Base-by-base conservation (phyloP, 768 basidiomycete species). In the Suillus subaureus region DNA sequence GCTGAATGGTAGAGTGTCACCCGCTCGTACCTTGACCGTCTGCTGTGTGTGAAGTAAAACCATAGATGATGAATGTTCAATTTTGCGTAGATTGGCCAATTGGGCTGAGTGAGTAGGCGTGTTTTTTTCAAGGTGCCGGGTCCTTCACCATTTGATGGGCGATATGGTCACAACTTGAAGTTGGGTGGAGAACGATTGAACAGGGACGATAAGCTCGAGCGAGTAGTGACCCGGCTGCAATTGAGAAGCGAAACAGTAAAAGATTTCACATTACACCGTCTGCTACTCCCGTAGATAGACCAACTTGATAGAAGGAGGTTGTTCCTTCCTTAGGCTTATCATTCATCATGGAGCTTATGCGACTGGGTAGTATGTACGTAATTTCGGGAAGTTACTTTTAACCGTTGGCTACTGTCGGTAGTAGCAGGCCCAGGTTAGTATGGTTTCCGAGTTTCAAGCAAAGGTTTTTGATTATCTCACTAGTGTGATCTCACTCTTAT, bases 1-100 rank as follows among this genome's bases (percentile, higher is more conserved):
- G 16, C 37, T 35, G 13, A 5, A 58, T n/a, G 8, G 5, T 21
- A 23, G 15, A n/a, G n/a, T 12, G 4, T 37, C 23, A 12, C 26
- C 5, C 9, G 16, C 23, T 64, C 66, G n/a, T 55, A 67, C 66
- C 40, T 64, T 67, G 42, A 65, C 61, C 6, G 55, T 64, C 23
- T 67, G 64, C 33, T 49, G 52, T 18, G 63, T 64, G 42, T 65
- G 63, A 15, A 67, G 57, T 64, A 64, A 67, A 58, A 58, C 57
- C 33, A 35, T 40, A 37, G 47, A 65, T 60, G 55, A 64, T 21
- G 51, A n/a, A 23, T 52, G 13, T 49, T 23, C 13, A 15, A 7
- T 26, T 23, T 16, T 35, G 66, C 39, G 57, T 55, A 12, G 33
- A 35, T 55, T 33, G 21, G 12, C 18, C n/a, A n/a, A n/a, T 58